phyloP scores from a whole-genome alignment of 2,329 filamentous ascomycete genomes.

The Lecanoromycetidae sp. region DNA sequence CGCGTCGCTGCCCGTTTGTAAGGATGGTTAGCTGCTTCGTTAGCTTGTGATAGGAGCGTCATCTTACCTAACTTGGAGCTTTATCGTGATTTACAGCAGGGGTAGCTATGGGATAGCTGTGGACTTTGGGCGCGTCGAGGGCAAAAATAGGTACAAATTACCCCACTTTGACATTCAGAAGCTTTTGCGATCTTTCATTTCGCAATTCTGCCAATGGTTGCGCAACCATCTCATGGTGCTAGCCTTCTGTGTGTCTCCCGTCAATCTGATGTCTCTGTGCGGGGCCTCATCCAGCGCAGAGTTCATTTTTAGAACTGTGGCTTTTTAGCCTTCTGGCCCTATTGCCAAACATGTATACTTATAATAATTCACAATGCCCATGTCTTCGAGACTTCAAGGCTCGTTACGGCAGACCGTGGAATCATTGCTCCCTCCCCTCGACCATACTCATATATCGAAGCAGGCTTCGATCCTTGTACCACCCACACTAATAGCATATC shows the following conservation, averaged over 20 bases:
- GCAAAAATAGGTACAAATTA: slow-evolving; percentile 10
- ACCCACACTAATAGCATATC: slow-evolving; percentile 15
- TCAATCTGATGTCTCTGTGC: slow-evolving; percentile 2
- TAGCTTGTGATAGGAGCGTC: neutral
- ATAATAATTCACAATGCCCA: slow-evolving; percentile 16
- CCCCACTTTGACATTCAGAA: slow-evolving; percentile 6
- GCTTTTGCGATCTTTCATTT: neutral
- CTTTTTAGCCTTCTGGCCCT: slow-evolving; percentile 8
- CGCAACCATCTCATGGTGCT: neutral
- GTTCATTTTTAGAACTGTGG: slow-evolving; percentile 17
- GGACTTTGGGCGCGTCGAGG: neutral
- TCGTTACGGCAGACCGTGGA: slow-evolving; percentile 17
- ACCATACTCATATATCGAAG: slow-evolving; percentile 14
- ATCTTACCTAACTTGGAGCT: slow-evolving; percentile 2
- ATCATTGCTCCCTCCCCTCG: slow-evolving; percentile 10
- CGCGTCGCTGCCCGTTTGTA: neutral
- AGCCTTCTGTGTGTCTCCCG: slow-evolving; percentile 5
- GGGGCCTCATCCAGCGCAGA: neutral
- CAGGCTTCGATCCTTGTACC: slow-evolving; percentile 16
- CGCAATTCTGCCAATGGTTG: neutral
- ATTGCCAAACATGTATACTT: slow-evolving; percentile 13
- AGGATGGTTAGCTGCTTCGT: neutral
- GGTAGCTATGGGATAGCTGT: neutral
- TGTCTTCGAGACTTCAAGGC: slow-evolving; percentile 15
- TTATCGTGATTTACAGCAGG: neutral